Evolutionary conservation across 2,329 filamentous ascomycete genomes (phyloP).

Genomic region (Penicillium sp.): DNA sequence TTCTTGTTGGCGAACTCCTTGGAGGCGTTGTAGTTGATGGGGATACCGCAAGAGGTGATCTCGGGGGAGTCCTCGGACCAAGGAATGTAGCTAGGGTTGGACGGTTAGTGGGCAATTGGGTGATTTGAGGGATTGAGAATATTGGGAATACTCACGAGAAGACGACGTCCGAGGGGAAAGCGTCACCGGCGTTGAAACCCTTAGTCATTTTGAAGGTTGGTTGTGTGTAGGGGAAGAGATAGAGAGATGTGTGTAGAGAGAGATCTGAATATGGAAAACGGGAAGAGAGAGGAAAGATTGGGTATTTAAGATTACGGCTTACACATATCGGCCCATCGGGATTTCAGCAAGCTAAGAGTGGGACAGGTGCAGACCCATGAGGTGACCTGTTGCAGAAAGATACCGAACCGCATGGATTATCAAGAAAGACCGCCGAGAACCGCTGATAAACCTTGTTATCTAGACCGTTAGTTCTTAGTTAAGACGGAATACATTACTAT

Average conservation of each 20-base stretch:
- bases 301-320: slow-evolving; percentile 24
- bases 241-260: slow-evolving; percentile 2
- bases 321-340: slow-evolving; percentile 31
- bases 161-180: slow-evolving; percentile 76
- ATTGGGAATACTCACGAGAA: slow-evolving; percentile 63
- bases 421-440: slow-evolving; percentile 40
- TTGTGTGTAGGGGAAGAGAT: slow-evolving; percentile 7
- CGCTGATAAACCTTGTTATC: slow-evolving; percentile 7
- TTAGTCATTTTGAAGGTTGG: slow-evolving; percentile 52
- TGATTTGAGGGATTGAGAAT: not conserved
- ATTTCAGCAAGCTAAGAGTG: slow-evolving; percentile 15
- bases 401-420: slow-evolving; percentile 40
- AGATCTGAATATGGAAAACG: slow-evolving; percentile 7
- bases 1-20: slow-evolving; percentile 73
- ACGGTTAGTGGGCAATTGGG: slow-evolving; percentile 2
- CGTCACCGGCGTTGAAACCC: slow-evolving; percentile 75
- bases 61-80: slow-evolving; percentile 68
- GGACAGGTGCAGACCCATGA: slow-evolving; percentile 24
- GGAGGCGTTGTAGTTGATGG: slow-evolving; percentile 76
- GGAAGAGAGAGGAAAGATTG: slow-evolving; percentile 9
- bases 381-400: slow-evolving; percentile 39
- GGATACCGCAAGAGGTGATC: slow-evolving; percentile 76
- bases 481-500: not conserved
- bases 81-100: slow-evolving; percentile 66
- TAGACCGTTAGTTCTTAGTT: not conserved